phyloP scores from a whole-genome alignment of 192 early-diverging fungal species.

The Backusella westeae region DNA sequence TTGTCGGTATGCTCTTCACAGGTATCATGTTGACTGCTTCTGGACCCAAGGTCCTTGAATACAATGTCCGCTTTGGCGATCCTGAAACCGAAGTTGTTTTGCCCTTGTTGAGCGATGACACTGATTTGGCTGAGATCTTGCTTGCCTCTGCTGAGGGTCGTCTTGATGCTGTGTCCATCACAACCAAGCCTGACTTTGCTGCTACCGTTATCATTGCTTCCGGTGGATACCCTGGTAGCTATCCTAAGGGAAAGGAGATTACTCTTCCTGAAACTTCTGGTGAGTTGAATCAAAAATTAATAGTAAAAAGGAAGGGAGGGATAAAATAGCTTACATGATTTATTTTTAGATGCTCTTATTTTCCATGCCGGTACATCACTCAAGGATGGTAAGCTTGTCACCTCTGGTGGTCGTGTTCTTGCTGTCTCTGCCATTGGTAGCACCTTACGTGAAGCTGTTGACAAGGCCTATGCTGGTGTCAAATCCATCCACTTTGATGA shows the following conservation, averaged over 20 bases:
- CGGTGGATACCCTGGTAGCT: slow-evolving; percentile 88
- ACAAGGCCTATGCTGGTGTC: slow-evolving; percentile 72
- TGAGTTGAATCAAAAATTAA: not conserved
- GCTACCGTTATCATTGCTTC: slow-evolving; percentile 94
- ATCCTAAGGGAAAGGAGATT: slow-evolving; percentile 81
- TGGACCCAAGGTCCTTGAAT: slow-evolving; percentile 95
- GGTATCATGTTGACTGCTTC: slow-evolving; percentile 92
- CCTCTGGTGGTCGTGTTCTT: slow-evolving; percentile 93
- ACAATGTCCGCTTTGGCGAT: slow-evolving; percentile 98
- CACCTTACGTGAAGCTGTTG: slow-evolving; percentile 76
- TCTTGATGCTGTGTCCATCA: slow-evolving; percentile 81
- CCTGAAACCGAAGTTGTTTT: slow-evolving; percentile 97
- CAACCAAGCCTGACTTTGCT: slow-evolving; percentile 71
- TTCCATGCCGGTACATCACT: slow-evolving; percentile 93
- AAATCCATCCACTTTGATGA: slow-evolving; percentile 77
- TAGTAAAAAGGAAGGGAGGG: not conserved
- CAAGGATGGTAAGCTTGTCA: slow-evolving; percentile 62
- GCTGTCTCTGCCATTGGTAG: slow-evolving; percentile 83
- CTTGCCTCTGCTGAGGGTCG: slow-evolving; percentile 86
- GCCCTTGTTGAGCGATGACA: slow-evolving; percentile 80
- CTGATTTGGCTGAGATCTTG: slow-evolving; percentile 86
- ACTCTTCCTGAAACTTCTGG: slow-evolving; percentile 45
- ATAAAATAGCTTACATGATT: slow-evolving; percentile 28
- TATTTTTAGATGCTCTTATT: slow-evolving; percentile 49
- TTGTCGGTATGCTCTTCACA: slow-evolving; percentile 95